These are phyloP conservation scores for Rauvolfia tetraphylla DNA, from an alignment of 257 asterid genomes.

Conservation along the genomic window DNA sequence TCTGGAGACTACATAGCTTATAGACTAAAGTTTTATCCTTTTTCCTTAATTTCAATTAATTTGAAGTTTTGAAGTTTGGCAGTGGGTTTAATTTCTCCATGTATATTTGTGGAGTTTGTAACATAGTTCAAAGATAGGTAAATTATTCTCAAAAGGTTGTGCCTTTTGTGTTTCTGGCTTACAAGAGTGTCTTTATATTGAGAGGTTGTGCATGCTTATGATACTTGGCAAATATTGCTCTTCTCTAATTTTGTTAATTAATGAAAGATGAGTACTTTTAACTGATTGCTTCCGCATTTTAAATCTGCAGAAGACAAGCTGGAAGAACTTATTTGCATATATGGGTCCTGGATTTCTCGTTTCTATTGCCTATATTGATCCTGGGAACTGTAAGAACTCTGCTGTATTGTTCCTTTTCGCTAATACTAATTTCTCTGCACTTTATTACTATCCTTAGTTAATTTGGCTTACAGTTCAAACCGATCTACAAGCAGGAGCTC, in stretches of 20 bases:
- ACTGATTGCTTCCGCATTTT: neutral
- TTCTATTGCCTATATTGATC: conserved; percentile 95
- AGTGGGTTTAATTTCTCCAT: neutral
- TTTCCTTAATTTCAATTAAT: neutral
- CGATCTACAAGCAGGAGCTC: conserved; percentile 91
- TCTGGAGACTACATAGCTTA: neutral
- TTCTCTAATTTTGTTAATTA: neutral
- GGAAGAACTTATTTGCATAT: conserved; percentile 87
- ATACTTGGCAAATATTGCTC: neutral
- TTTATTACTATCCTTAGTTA: conserved; percentile 1
- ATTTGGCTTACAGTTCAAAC: conserved; percentile 65
- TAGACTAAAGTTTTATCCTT: neutral
- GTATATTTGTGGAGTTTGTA: neutral
- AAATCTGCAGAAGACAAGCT: conserved; percentile 62
- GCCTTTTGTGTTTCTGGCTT: neutral
- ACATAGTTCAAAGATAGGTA: no score
- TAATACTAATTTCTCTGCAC: neutral
- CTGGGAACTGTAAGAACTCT: conserved; percentile 79
- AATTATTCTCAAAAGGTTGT: neutral
- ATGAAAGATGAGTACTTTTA: neutral
- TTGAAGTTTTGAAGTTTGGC: neutral
- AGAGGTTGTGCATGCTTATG: neutral
- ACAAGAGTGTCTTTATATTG: neutral
- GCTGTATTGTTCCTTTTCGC: neutral
- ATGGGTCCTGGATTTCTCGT: conserved; percentile 98